Percentiles rank a stretch among this genome's conserved stretches.
Evolutionary conservation across 1,284 basidiomycete genomes (phyloP).

Genomic region (Microstroma glucosiphilum): DNA sequence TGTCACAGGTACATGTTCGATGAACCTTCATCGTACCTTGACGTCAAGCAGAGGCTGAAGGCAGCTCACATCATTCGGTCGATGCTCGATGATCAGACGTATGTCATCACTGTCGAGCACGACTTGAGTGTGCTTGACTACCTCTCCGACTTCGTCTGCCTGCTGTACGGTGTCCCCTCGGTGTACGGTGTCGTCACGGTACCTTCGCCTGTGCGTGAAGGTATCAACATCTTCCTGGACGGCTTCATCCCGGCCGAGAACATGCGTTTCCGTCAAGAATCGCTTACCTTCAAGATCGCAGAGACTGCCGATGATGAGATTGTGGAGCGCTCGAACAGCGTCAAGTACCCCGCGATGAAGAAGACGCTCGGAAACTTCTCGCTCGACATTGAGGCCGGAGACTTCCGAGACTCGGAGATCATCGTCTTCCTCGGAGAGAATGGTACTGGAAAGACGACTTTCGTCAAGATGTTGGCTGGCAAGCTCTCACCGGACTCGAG

Average conservation of each 20-base stretch:
- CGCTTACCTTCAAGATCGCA: slow-evolving; percentile 49
- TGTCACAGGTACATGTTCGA: slow-evolving; percentile 48
- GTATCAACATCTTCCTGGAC: slow-evolving; percentile 50
- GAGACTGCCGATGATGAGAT: slow-evolving; percentile 48
- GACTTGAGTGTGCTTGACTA: slow-evolving; percentile 50
- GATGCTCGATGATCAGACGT: slow-evolving; percentile 46
- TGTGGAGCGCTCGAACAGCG: slow-evolving; percentile 36
- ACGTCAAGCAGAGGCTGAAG: slow-evolving; percentile 51
- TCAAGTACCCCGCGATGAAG: slow-evolving; percentile 45
- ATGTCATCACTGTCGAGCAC: slow-evolving; percentile 51
- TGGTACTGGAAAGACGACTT: slow-evolving; percentile 50
- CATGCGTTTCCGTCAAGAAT: slow-evolving; percentile 51
- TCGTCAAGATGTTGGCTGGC: slow-evolving; percentile 51
- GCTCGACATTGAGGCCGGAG: slow-evolving; percentile 45
- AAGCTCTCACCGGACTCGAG: slow-evolving; percentile 47
- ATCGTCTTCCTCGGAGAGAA: slow-evolving; percentile 51
- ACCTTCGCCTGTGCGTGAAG: slow-evolving; percentile 46
- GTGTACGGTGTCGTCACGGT: slow-evolving; percentile 51
- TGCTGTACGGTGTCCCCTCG: slow-evolving; percentile 48
- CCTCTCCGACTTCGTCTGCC: slow-evolving; percentile 50
- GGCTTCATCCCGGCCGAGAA: slow-evolving; percentile 50
- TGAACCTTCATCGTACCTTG: slow-evolving; percentile 50
- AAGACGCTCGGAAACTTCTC: slow-evolving; percentile 48
- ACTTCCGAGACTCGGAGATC: slow-evolving; percentile 48
- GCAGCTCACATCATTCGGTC: slow-evolving; percentile 47